These are phyloP conservation scores for Aspergillus costaricaensis DNA, from an alignment of 2,329 filamentous ascomycete genomes.

Conservation along the genomic window DNA sequence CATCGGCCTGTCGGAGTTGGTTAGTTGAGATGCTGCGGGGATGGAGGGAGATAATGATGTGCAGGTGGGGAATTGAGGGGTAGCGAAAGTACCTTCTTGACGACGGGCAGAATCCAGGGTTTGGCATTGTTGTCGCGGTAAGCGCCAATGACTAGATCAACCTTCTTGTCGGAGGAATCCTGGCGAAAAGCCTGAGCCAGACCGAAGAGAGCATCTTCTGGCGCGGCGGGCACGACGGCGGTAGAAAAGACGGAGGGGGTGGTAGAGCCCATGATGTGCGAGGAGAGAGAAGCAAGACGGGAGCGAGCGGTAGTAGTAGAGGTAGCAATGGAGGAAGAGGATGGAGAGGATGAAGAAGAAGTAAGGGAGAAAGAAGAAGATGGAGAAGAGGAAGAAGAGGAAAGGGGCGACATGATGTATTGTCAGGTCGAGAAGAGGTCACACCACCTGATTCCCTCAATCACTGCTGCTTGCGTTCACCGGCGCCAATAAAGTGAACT, in stretches of 20 bases:
- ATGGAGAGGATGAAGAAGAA: constrained; percentile 12
- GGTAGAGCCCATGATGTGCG: constrained; percentile 67
- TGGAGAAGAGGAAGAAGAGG: constrained; percentile 13
- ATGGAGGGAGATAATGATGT: background rate
- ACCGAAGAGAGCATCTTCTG: constrained; percentile 93
- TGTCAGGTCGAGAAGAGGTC: constrained; percentile 19
- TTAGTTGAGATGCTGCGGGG: constrained; percentile 4
- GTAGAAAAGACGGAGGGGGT: constrained; percentile 70
- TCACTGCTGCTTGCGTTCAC: constrained; percentile 40
- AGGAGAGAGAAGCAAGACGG: constrained; percentile 38
- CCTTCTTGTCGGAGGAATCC: constrained; percentile 75
- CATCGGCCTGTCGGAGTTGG: constrained; percentile 70
- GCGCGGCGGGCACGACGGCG: constrained; percentile 80
- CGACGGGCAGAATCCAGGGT: constrained; percentile 94
- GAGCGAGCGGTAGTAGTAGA: constrained; percentile 24
- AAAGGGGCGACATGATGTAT: constrained; percentile 25
- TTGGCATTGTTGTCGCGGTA: constrained; percentile 95
- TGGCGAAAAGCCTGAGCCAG: constrained; percentile 84
- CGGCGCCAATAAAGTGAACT: constrained; percentile 15
- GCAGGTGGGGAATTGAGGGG: constrained; percentile 1
- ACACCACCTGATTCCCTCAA: constrained; percentile 20
- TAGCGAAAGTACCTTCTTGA: constrained; percentile 72
- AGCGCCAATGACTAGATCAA: constrained; percentile 92
- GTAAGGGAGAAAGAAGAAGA: constrained; percentile 13
- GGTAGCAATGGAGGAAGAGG: constrained; percentile 13